Evolutionary conservation across 1,284 basidiomycete species (phyloP).

Genomic region (Apiotrichum laibachii): DNA sequence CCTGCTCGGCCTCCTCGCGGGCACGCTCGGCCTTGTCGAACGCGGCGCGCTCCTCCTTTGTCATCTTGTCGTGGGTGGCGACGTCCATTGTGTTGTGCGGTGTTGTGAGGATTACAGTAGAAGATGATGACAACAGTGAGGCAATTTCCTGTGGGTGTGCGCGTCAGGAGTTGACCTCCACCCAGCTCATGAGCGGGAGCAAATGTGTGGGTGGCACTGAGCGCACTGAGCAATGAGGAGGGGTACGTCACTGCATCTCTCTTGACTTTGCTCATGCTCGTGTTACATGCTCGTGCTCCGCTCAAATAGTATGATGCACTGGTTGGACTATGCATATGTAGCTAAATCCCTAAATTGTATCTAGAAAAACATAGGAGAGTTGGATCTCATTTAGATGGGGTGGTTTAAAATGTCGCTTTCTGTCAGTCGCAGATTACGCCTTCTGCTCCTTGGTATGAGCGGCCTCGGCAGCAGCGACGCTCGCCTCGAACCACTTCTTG

Average conservation of each 20-base stretch:
- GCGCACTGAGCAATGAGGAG: too few species aligned
- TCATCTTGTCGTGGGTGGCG: slow-evolving; percentile 61
- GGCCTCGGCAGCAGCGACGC: slow-evolving; percentile 59
- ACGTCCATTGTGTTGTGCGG: neutral
- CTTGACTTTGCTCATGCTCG: neutral
- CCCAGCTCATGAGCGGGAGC: neutral
- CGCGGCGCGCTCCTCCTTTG: slow-evolving; percentile 69
- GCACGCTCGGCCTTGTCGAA: slow-evolving; percentile 67
- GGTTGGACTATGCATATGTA: slow-evolving; percentile 8
- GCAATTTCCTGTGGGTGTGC: too few species aligned
- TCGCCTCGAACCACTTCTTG: slow-evolving; percentile 62
- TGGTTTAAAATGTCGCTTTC: neutral
- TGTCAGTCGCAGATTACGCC: neutral
- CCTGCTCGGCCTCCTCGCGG: slow-evolving; percentile 76
- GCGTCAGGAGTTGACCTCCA: too few species aligned
- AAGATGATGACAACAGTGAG: neutral
- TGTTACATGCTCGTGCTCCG: neutral
- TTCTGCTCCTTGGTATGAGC: slow-evolving; percentile 16
- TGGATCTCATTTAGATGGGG: neutral
- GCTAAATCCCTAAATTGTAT: slow-evolving; percentile 4
- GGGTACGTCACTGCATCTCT: too few species aligned
- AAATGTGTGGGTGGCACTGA: too few species aligned
- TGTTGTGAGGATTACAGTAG: neutral
- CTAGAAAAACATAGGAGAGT: slow-evolving; percentile 4
- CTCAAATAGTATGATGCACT: neutral